A percentile compares a stretch with the other conserved stretches of the same genome.
phyloP scores from a whole-genome alignment of 2,329 filamentous ascomycete genomes.

The Pyrenochaeta sp. region DNA sequence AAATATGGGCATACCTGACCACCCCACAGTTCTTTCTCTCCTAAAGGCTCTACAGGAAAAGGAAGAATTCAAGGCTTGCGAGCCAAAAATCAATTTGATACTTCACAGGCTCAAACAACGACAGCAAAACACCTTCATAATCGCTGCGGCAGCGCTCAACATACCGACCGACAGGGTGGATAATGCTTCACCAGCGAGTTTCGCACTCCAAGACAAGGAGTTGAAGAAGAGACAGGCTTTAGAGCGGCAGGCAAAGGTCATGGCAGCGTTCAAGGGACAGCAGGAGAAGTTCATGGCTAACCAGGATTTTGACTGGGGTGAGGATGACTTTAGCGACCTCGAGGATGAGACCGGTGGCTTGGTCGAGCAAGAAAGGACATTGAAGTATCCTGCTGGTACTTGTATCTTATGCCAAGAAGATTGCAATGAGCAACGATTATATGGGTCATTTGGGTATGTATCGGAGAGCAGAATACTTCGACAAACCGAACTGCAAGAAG shows the following conservation, averaged over 20 bases:
- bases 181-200: slow-evolving; percentile 79
- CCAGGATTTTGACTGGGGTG: slow-evolving; percentile 89
- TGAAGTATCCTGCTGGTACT: slow-evolving; percentile 91
- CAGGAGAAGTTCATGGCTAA: slow-evolving; percentile 94
- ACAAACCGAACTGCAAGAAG: slow-evolving; percentile 82
- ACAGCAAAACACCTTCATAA: slow-evolving; percentile 75
- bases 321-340: slow-evolving; percentile 79
- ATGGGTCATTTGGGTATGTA: slow-evolving; percentile 91
- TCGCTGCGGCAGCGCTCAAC: slow-evolving; percentile 66
- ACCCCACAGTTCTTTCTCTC: slow-evolving; percentile 60
- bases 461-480: slow-evolving; percentile 86
- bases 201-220: slow-evolving; percentile 71
- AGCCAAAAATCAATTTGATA: slow-evolving; percentile 84
- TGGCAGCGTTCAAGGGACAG: slow-evolving; percentile 98
- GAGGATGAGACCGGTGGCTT: slow-evolving; percentile 68
- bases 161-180: slow-evolving; percentile 81
- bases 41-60: slow-evolving; percentile 66
- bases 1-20: slow-evolving; percentile 48
- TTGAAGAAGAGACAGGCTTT: slow-evolving; percentile 90
- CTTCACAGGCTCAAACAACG: slow-evolving; percentile 86
- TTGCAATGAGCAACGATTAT: slow-evolving; percentile 85
- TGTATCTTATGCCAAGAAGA: slow-evolving; percentile 98
- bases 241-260: slow-evolving; percentile 89
- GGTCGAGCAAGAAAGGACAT: slow-evolving; percentile 73
- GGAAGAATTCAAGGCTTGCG: slow-evolving; percentile 81